phyloP scores from a whole-genome alignment of 768 basidiomycete genomes.

The Agrocybe praecox region DNA sequence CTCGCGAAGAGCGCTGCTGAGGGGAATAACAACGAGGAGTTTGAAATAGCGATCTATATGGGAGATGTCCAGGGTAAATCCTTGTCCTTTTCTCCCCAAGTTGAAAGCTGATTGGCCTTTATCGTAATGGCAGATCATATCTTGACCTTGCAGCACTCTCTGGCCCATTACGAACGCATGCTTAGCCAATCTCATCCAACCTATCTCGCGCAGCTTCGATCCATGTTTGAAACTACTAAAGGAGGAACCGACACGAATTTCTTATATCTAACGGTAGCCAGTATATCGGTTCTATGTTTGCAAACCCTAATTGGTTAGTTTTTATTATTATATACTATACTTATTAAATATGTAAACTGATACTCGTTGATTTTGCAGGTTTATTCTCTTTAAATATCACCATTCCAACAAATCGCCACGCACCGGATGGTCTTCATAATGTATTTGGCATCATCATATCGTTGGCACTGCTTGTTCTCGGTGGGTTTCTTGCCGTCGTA shows the following conservation, averaged over 20 bases:
- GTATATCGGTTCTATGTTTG: constrained; percentile 66
- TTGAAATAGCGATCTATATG: constrained; percentile 84
- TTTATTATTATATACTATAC: not conserved
- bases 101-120: constrained; percentile 1
- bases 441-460: constrained; percentile 60
- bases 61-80: constrained; percentile 86
- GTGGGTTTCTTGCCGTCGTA: constrained; percentile 47
- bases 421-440: constrained; percentile 40
- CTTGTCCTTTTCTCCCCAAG: not conserved
- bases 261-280: constrained; percentile 66
- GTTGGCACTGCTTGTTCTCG: constrained; percentile 44
- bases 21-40: constrained; percentile 46
- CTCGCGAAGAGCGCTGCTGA: constrained; percentile 43
- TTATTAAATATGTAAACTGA: not conserved
- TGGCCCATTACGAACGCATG: constrained; percentile 87
- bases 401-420: constrained; percentile 56
- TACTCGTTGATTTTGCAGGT: constrained; percentile 44
- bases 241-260: constrained; percentile 67
- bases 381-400: constrained; percentile 67
- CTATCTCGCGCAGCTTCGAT: constrained; percentile 77
- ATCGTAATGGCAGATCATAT: constrained; percentile 72
- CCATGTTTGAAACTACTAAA: constrained; percentile 60
- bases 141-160: constrained; percentile 79
- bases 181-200: constrained; percentile 86
- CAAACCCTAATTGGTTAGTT: constrained; percentile 60